phyloP scores from a whole-genome alignment of 2,329 filamentous ascomycete genomes.

The Trichoderma atrobrunneum region DNA sequence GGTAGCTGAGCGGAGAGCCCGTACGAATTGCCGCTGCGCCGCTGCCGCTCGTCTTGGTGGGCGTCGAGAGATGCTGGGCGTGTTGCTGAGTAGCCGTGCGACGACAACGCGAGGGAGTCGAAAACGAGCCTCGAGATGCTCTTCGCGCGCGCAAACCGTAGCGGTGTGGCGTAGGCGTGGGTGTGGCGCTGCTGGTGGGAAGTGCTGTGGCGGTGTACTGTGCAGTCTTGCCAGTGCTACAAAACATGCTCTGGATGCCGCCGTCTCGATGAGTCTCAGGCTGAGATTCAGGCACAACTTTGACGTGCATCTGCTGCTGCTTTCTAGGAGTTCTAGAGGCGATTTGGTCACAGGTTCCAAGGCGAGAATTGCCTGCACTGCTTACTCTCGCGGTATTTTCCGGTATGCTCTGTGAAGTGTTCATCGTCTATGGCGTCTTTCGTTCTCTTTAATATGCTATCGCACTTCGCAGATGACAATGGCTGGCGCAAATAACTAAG shows the following conservation, averaged over 20 bases:
- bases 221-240: background rate
- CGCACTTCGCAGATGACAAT: background rate
- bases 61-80: background rate
- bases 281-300: background rate
- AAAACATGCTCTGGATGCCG: background rate
- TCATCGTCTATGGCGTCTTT: background rate
- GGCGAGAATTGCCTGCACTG: background rate
- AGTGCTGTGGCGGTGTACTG: conserved; percentile 19
- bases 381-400: background rate
- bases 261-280: background rate
- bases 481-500: background rate
- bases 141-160: conserved; percentile 29
- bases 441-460: background rate
- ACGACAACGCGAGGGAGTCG: conserved; percentile 25
- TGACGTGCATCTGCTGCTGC: background rate
- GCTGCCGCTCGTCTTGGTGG: background rate
- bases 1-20: background rate
- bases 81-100: background rate
- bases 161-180: conserved; percentile 25
- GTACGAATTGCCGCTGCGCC: background rate
- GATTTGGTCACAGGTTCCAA: background rate
- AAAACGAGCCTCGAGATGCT: conserved; percentile 23
- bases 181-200: conserved; percentile 9
- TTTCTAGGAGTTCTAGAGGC: background rate
- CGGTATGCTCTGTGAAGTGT: background rate